Evolutionary conservation across 2,329 filamentous ascomycete genomes (phyloP), one percentile per base, ranked within the genome.

Genomic region (Cladosporium sp.): DNA sequence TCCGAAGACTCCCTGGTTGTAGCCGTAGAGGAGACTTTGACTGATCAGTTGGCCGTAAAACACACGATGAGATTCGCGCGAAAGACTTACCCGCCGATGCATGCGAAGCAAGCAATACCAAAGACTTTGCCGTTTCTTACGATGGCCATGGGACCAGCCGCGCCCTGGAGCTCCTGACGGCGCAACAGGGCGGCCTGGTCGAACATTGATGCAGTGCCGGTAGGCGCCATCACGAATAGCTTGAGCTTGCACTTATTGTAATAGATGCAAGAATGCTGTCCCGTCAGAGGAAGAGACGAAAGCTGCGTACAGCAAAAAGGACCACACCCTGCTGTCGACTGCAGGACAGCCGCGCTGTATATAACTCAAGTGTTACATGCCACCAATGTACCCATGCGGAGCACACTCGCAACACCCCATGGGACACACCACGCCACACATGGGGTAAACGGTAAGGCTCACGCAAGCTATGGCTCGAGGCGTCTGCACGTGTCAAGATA

Each of bases 1-100:
- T n/a, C 86, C 86, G 78, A 91, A 91, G 78, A 91, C 89, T 70
- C 90, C 90, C 75, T 91, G 88, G 74, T 91, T 90, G 79, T 91
- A 91, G 14, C 88, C 86, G 73, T 92, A 65, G 28, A 65, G 53
- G 40, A 87, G 31, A 85, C 78, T 59, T 8, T 14, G 2, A 18
- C 33, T 28, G 2, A 33, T 57, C 33, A 57, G 55, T 37, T 3
- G 55, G 5, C 16, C 5, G 2, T 18, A 5, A 1, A 6, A 10
- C 29, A 35, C 23, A 40, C 18, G 4, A 1, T 37, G 31, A 23
- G 74, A 62, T 83, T 18, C 2, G 5, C 28, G 31, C 6, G 11
- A 33, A n/a, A 4, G 5, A 46, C 56, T 21, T 7, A 59, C 56
- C 56, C 83, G 71, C 83, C 83, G 35, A 85, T 74, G 67, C 80